Evolutionary conservation across 768 basidiomycete genomes (phyloP), one percentile per base, ranked within the genome.

Genomic region (Suillus subaureus): DNA sequence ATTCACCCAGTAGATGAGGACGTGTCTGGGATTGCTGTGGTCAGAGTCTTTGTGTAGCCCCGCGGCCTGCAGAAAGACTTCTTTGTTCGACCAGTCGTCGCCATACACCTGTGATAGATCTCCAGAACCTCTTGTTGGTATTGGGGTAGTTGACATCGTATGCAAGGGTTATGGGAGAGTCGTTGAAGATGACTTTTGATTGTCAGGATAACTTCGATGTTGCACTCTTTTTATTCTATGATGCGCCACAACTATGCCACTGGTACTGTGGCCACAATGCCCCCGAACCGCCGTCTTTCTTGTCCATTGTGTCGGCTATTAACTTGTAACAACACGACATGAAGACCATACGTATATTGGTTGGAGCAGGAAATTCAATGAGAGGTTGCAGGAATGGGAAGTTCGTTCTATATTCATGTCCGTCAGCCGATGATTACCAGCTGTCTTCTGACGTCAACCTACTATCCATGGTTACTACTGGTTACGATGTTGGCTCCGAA

Each of bases 1-100:
- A 67, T 74, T 74, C 58, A 71, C 69, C 74, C 73, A 74, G 61
- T 74, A 76, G 39, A 74, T 21, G 21, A 76, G 26, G 51, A 72
- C 69, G 37, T 57, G 52, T 26, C 67, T 63, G 16, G 61, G 55
- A 6, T 64, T 52, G 42, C 4, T 47, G 23, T 18, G 64, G 23
- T 64, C 26, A 16, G 28, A 28, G 3, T 49, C 2, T 26, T 16
- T 45, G 31, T 42, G 28, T 13, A 58, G 45, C 4, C 65, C 66
- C 5, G 73, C 40, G 2, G 68, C 69, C 45, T 73, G 74, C 35
- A 74, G 33, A 45, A 69, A 76, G 60, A 74, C 33, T 6, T 69
- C 69, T 58, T 74, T 74, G 67, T 69, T 63, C 5, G 73, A 67
- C 47, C 72, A 62, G 67, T 76, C 69, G 56, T 76, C 75, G 18